Conservation (phyloP, 495 filamentous ascomycete species). For the Podospora pseudoanserina region DNA sequence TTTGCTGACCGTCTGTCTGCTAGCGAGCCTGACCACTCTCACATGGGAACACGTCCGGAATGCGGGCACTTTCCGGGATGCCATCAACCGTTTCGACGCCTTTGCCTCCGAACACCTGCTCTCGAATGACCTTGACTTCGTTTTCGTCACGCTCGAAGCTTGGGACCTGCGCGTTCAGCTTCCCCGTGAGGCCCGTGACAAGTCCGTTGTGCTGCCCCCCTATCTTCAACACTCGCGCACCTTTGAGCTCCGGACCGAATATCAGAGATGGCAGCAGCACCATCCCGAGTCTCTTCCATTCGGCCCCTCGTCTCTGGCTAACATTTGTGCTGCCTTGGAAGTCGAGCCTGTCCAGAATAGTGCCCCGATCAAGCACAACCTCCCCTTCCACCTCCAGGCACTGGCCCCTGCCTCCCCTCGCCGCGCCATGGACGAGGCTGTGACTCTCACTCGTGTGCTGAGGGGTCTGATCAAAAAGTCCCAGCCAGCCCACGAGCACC, state of each 20-base stretch:
- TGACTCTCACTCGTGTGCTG: conserved; percentile 88
- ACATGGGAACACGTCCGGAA: conserved; percentile 99
- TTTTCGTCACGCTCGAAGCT: conserved; percentile 95
- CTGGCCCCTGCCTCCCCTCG: conserved; percentile 94
- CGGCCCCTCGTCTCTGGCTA: conserved; percentile 87
- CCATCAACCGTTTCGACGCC: conserved; percentile 87
- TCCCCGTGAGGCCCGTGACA: conserved; percentile 94
- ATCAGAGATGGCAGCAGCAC: conserved; percentile 96
- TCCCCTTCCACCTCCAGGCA: conserved; percentile 96
- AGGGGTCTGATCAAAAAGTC: conserved; percentile 92
- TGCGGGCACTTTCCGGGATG: conserved; percentile 93
- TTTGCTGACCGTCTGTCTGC: conserved; percentile 27
- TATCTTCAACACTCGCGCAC: conserved; percentile 96
- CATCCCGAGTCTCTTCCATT: conserved; percentile 97
- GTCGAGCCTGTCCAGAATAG: conserved; percentile 95
- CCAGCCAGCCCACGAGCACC: conserved; percentile 86
- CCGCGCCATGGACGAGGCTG: conserved; percentile 94
- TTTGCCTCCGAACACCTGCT: conserved; percentile 88
- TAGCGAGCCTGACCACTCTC: conserved; percentile 93
- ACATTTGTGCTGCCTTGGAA: conserved; percentile 96
- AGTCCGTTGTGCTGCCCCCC: conserved; percentile 92
- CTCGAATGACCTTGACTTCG: conserved; percentile 83
- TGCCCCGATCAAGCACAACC: conserved; percentile 96
- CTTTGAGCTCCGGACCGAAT: conserved; percentile 94
- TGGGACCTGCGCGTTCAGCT: conserved; percentile 99